Percentiles rank a stretch among this genome's conserved stretches.
Conservation (phyloP, 176 grass and related monocot species). For the Lolium perenne region DNA sequence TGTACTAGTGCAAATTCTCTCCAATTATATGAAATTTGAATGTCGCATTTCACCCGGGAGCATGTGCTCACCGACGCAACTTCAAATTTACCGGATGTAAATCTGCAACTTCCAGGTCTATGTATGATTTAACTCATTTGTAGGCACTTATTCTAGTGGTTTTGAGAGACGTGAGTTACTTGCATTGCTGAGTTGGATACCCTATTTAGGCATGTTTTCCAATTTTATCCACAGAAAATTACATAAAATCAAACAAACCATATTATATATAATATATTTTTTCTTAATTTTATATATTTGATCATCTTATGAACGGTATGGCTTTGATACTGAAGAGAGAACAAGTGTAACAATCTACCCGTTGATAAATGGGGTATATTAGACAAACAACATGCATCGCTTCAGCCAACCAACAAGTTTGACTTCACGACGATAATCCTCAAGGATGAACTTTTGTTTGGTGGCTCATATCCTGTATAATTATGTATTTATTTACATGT, state of each 20-base stretch:
- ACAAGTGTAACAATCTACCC: background rate
- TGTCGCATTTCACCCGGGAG: background rate
- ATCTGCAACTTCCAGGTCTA: background rate
- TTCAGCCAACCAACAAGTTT: background rate
- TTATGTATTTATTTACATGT: background rate
- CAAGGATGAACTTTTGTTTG: background rate
- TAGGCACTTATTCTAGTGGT: too few relatives aligned
- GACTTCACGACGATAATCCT: background rate
- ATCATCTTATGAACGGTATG: background rate
- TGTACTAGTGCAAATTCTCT: background rate
- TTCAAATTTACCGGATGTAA: background rate
- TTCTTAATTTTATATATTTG: background rate
- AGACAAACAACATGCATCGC: background rate
- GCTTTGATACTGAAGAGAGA: background rate
- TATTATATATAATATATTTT: background rate
- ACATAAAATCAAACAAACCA: background rate
- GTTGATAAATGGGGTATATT: background rate
- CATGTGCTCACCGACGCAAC: background rate
- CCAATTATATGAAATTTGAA: background rate
- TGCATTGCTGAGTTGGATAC: background rate
- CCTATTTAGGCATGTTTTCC: background rate
- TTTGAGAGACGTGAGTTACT: too few relatives aligned
- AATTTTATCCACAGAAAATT: background rate
- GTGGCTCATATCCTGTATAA: background rate
- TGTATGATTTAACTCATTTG: background rate